A percentile compares a stretch with the other conserved stretches of the same genome.
phyloP scores from a whole-genome alignment of 805 yeast species.

The Cyberlindnera samutprakarnensis region DNA sequence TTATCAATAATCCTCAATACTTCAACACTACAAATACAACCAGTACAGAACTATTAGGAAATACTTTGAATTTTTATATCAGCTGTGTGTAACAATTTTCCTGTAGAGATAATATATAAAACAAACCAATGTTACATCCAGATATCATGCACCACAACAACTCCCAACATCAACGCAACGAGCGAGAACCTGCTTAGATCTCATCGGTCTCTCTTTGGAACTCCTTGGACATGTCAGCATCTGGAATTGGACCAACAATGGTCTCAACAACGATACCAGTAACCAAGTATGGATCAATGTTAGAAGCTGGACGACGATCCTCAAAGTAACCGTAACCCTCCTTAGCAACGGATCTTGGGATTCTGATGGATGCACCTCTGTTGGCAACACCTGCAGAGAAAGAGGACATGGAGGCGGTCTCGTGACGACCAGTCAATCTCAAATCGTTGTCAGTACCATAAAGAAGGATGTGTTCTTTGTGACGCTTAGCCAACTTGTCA shows the following conservation, averaged over 20 bases:
- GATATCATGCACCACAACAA: too few species aligned
- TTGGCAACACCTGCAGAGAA: slow-evolving; percentile 98
- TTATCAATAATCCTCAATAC: too few species aligned
- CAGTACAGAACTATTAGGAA: too few species aligned
- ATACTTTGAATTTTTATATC: too few species aligned
- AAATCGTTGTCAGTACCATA: slow-evolving; percentile 93
- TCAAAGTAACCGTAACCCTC: slow-evolving; percentile 98
- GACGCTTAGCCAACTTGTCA: slow-evolving; percentile 91
- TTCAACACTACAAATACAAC: too few species aligned
- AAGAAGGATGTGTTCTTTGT: slow-evolving; percentile 88
- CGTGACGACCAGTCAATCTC: slow-evolving; percentile 98
- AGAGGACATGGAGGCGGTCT: slow-evolving; percentile 88
- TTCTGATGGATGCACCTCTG: slow-evolving; percentile 98
- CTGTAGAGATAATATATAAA: too few species aligned
- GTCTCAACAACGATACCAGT: slow-evolving; percentile 98
- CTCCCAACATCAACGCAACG: background rate
- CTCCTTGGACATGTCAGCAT: slow-evolving; percentile 91
- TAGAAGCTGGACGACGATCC: slow-evolving; percentile 99
- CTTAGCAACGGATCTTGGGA: slow-evolving; percentile 97
- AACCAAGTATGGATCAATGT: slow-evolving; percentile 97
- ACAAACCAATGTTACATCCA: too few species aligned
- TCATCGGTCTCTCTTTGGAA: slow-evolving; percentile 59
- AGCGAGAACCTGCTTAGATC: slow-evolving; percentile 6
- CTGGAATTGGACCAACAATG: slow-evolving; percentile 88
- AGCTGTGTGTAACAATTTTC: too few species aligned